Evolutionary conservation across 305 asterid species (phyloP).

Genomic region (Fraxinus baroniana): DNA sequence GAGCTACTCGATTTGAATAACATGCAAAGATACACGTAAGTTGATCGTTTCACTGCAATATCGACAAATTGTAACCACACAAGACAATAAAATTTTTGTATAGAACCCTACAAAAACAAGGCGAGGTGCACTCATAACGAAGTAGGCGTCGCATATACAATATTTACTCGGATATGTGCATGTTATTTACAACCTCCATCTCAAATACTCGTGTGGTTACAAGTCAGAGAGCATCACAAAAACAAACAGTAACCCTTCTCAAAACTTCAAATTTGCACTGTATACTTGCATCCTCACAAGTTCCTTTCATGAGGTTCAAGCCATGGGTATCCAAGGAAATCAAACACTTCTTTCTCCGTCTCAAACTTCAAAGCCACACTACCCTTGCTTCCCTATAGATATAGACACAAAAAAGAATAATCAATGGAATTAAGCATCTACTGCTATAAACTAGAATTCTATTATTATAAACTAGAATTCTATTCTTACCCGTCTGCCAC

Average conservation of each 20-base stretch:
- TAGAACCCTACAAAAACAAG: neutral
- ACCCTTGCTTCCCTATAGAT: slow-evolving; percentile 63
- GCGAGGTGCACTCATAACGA: neutral
- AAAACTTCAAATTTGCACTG: neutral
- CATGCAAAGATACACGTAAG: neutral
- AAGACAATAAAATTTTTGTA: neutral
- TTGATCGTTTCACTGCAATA: neutral
- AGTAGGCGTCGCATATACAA: neutral
- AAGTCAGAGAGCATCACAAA: neutral
- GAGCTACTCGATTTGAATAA: neutral
- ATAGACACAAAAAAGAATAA: neutral
- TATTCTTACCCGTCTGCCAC: slow-evolving; percentile 63
- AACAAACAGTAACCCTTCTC: neutral
- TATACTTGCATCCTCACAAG: slow-evolving; percentile 37
- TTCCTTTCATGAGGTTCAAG: slow-evolving; percentile 78
- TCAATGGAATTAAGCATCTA: neutral
- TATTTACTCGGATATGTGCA: slow-evolving; percentile 3
- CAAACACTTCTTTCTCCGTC: slow-evolving; percentile 80
- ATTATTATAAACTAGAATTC: neutral
- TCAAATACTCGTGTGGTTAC: neutral
- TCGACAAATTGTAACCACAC: neutral
- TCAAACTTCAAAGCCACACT: slow-evolving; percentile 79
- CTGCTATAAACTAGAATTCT: neutral
- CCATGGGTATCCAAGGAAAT: slow-evolving; percentile 87
- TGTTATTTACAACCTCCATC: slow-evolving; percentile 13